Evolutionary conservation across 192 early-diverging fungal genomes (phyloP).

Genomic region (Dimargaris xerosporica): DNA sequence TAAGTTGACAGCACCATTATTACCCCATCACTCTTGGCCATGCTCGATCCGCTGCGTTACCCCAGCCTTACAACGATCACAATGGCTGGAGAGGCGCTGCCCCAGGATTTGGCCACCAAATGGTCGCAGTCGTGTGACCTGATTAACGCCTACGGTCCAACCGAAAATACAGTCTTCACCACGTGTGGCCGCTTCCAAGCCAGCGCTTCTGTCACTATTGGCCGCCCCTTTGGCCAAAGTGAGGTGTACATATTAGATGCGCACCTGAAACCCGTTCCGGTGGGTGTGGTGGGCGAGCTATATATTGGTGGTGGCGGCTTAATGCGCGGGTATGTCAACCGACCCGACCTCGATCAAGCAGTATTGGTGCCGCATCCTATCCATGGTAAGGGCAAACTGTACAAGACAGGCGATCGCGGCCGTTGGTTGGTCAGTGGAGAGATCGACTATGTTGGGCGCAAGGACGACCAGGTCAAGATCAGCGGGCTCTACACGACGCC

Average conservation of each 20-base stretch:
- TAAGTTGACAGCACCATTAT: background rate
- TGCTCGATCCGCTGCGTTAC: background rate
- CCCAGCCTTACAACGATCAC: background rate
- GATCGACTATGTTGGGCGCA: background rate
- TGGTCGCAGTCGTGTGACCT: background rate
- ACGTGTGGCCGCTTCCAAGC: background rate
- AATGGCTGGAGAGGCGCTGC: constrained; percentile 1
- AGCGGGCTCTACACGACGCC: background rate
- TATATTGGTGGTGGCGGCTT: constrained; percentile 15
- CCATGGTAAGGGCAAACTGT: background rate
- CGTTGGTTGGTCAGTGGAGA: constrained; percentile 1
- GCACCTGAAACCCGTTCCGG: constrained; percentile 13
- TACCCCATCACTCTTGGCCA: background rate
- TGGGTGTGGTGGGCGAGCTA: constrained; percentile 23
- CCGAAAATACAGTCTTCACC: background rate
- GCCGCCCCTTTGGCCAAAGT: background rate
- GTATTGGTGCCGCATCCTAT: background rate
- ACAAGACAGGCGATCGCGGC: constrained; percentile 2
- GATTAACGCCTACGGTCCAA: constrained; percentile 7
- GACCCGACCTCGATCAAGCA: background rate
- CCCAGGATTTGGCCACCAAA: background rate
- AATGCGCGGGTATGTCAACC: background rate
- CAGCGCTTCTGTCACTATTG: background rate
- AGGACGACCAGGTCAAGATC: constrained; percentile 3
- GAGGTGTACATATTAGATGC: constrained; percentile 12